These are phyloP conservation scores for Blastocystis sp. DNA, from an alignment of 352 stramenopile genomes.

Conservation along the genomic window DNA sequence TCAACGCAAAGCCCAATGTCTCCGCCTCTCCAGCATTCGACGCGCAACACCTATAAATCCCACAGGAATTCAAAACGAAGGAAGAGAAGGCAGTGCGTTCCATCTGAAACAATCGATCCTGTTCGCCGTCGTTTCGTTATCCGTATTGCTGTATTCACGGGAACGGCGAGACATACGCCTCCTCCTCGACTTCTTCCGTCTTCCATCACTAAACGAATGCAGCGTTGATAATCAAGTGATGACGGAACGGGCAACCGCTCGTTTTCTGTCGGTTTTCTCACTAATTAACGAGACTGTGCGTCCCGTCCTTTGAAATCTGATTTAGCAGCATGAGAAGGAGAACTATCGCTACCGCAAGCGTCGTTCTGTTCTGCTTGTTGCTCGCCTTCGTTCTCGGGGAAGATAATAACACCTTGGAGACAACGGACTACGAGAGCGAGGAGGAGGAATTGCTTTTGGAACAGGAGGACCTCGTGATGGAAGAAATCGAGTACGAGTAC, in stretches of 20 bases:
- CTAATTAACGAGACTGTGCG: neutral
- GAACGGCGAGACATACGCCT: neutral
- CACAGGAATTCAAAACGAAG: neutral
- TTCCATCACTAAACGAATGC: neutral
- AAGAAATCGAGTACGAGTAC: constrained; percentile 51
- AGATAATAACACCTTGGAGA: neutral
- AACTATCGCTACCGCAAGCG: neutral
- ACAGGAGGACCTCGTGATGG: constrained; percentile 13
- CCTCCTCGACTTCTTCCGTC: neutral
- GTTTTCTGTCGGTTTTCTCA: neutral
- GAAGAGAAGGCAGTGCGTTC: neutral
- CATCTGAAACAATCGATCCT: neutral
- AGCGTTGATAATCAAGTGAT: constrained; percentile 31
- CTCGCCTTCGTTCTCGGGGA: neutral
- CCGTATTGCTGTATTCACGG: too few relatives aligned
- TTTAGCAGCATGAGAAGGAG: neutral
- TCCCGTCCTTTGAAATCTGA: neutral
- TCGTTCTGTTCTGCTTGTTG: constrained; percentile 15
- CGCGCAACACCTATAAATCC: neutral
- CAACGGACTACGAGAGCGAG: constrained; percentile 11
- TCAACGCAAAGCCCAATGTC: neutral
- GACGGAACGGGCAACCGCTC: neutral
- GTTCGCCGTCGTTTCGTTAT: too few relatives aligned
- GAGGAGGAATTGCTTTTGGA: neutral
- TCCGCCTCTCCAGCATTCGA: neutral